Evolutionary conservation across 1,284 basidiomycete species (phyloP).

Genomic region (Afroboletus lepidellus): DNA sequence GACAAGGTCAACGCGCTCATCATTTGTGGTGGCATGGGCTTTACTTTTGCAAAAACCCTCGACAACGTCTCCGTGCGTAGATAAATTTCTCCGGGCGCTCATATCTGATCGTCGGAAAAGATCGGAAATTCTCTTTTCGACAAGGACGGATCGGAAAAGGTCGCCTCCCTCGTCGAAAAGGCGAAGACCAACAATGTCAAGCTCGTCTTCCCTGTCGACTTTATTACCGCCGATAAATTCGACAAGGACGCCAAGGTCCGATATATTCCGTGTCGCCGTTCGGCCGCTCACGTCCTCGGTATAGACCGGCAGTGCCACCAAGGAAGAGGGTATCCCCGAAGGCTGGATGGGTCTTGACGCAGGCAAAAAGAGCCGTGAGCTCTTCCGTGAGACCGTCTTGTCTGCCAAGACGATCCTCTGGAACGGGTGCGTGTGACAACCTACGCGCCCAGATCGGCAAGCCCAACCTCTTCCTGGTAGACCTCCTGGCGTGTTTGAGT

Average conservation of each 20-base stretch:
- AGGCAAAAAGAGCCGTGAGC: conserved; percentile 78
- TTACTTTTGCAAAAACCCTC: conserved; percentile 98
- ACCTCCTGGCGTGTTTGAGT: conserved; percentile 97
- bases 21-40: conserved; percentile 98
- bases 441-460: background rate
- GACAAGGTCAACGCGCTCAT: conserved; percentile 98
- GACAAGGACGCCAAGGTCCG: conserved; percentile 85
- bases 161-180: conserved; percentile 83
- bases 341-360: conserved; percentile 95
- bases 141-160: conserved; percentile 86
- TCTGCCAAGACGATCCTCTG: conserved; percentile 97
- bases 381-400: conserved; percentile 80
- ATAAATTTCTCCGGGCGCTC: background rate
- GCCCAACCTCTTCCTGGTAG: conserved; percentile 36
- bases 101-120: conserved; percentile 35
- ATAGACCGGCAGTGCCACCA: conserved; percentile 75
- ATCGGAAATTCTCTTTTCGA: conserved; percentile 97
- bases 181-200: conserved; percentile 94
- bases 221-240: conserved; percentile 93
- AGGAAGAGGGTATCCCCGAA: conserved; percentile 85
- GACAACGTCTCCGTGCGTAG: conserved; percentile 69
- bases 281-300: conserved; percentile 8
- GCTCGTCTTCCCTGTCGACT: conserved; percentile 95
- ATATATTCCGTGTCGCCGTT: background rate
- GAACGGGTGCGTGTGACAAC: conserved; percentile 70